Evolutionary conservation across 306 rosid genomes (phyloP), one percentile per base, ranked within the genome.

Genomic region (Lathyrus sativus): DNA sequence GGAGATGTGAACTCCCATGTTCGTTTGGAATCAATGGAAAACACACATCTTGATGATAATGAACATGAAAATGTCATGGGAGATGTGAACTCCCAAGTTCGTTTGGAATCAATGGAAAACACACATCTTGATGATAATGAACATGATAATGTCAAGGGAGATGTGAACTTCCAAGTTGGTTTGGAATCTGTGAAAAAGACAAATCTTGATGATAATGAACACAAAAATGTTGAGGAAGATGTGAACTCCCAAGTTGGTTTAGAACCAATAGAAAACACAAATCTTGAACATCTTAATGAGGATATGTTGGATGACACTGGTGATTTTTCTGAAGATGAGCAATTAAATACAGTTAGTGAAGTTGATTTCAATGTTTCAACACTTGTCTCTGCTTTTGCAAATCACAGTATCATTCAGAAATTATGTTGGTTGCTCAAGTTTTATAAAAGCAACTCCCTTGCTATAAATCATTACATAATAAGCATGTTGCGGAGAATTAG

Each of bases 351-450:
- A 63, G 76, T 67, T 66, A 67, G 67, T 76, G 98, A 92, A 80
- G 98, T 90, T 76, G 98, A 92, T 86, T 88, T 90, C 76, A 88
- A 82, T 35, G 86, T 85, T 70, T 88, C 98, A 75, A 77, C 79
- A 43, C 68, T 92, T 60, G 72, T 90, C 37, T 90, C 98, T 67
- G 79, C 96, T 66, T 86, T 88, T 71, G 91, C 86, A 69, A 86
- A 74, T 81, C 83, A 85, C 83, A 80, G n/a, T 76, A 74, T 90
- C 63, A 85, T 92, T 80, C 91, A 92, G 82, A 90, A 85, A 65
- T 53, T 86, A 44, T 90, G 98, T 73, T 92, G 98, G 96, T 73
- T 92, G 84, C 98, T 92, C 61, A 92, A 90, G 86, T 92, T 92
- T 83, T 92, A 92, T 79, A 90, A 85, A 85, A 86, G 83, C 84